Evolutionary conservation across 1,284 basidiomycete species (phyloP), one percentile per base, ranked within the genome.

Genomic region (Austroboletus niveus): DNA sequence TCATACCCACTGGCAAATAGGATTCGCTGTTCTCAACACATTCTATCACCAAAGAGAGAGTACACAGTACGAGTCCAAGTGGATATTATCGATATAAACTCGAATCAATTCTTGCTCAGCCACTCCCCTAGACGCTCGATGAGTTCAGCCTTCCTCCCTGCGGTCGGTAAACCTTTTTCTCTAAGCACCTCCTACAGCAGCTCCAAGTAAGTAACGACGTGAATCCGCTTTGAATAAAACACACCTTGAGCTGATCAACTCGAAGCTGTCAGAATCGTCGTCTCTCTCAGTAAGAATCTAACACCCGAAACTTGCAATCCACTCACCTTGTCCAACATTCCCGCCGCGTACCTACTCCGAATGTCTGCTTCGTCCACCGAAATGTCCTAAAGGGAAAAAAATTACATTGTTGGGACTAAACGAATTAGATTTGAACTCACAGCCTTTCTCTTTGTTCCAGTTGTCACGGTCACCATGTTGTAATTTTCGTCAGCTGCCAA

Each of bases 171-270:
- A 50, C 82, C 76, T 62, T 88, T 87, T 57, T 73, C 74, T 66
- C 81, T 87, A 50, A 88, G 71, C 65, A 89, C 88, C 8, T 82
- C 81, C 85, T 90, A 60, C 24, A 60, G 22, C 52, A 52, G 48
- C 31, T 39, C 57, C 57, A 42, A 45, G 54, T 50, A 51, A 51
- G 47, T 14, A 55, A 58, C 49, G 48, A 45, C 47, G 35, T 10
- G 48, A 30, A 32, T 31, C 39, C 29, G 44, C 7, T 31, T 44
- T 36, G 48, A 34, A 30, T 31, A 47, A 40, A 35, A 34, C 63
- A 35, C 45, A 88, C 88, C 77, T 86, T 89, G 47, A 94, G 72
- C 58, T 92, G 87, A 64, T 85, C 85, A 50, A 90, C 86, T 38
- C 82, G 84, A 54, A 90, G 73, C 89, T 93, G 59, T 49, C 30